Base-by-base conservation (phyloP, 148 eudicot genomes). In the Rhododendron simsii region DNA sequence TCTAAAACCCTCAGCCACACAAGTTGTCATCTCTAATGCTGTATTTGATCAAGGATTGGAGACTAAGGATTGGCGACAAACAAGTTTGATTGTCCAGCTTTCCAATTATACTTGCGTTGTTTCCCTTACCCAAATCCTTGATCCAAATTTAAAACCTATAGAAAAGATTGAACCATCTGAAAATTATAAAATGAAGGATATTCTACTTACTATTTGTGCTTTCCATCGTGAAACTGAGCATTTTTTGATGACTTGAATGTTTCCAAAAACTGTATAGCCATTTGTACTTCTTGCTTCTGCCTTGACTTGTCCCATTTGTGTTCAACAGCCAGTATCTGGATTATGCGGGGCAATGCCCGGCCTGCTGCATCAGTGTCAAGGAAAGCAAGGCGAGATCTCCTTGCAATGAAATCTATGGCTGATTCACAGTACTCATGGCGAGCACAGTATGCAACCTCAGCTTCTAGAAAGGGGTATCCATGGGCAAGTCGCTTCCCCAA, bases 391-490 rank as follows among this genome's bases (percentile, higher is more conserved):
- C 99, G 98, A 87, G 92, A 95, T 88, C 99, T 94, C 83, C 99
- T 89, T 76, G 98, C 98, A 81, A 96, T 90, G 84, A 96, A 96
- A 89, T 96, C 99, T 74, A 94, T 91, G 4, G 98, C 98, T 69
- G 95, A 95, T 90, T 96, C 98, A 87, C 99, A 96, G 84, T 94
- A 96, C 87, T 97, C 99, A 4, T 97, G 87, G 41, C 99, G 90
- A 50, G 99, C 99, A 91, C 98, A 94, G 90, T 95, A 97, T 85
- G 99, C 99, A 85, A 97, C 99, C 89, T 97, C 99, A 20, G 99
- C 99, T 92, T 97, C 99, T 75, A 97, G 89, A 81, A 89, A 93
- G 26, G 99, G 98, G 89, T 97, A 97, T 85, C 99, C 99, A 88
- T 97, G 99, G 41, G 99, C 98, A 84, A 97, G 98, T 82, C 98